A percentile compares a stretch with the other conserved stretches of the same genome.
phyloP scores from a whole-genome alignment of 2,329 filamentous ascomycete species.

The Colletotrichum ledebouriae region DNA sequence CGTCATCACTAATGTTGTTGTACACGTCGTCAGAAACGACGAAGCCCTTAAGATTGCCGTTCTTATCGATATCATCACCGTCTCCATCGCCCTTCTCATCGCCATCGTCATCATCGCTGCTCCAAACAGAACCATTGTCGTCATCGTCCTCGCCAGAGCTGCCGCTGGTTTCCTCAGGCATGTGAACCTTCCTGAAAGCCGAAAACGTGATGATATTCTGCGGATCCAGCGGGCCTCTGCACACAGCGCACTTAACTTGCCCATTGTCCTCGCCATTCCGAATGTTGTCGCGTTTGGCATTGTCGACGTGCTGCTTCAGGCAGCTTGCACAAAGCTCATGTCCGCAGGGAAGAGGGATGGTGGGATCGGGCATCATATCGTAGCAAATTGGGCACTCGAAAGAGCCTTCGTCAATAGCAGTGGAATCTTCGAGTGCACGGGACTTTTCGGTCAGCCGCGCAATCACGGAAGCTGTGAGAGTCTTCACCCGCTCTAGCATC shows the following conservation, averaged over 20 bases:
- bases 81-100: slow-evolving; percentile 50
- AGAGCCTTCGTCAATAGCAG: slow-evolving; percentile 52
- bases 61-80: slow-evolving; percentile 47
- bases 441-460: slow-evolving; percentile 66
- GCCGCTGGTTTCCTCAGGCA: slow-evolving; percentile 62
- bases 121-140: slow-evolving; percentile 51
- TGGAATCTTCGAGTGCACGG: slow-evolving; percentile 49
- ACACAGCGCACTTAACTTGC: slow-evolving; percentile 79
- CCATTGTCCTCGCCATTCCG: slow-evolving; percentile 70
- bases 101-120: slow-evolving; percentile 50
- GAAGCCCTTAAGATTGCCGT: slow-evolving; percentile 54
- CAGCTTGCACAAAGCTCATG: slow-evolving; percentile 85
- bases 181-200: slow-evolving; percentile 80
- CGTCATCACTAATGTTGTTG: slow-evolving; percentile 47
- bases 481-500: slow-evolving; percentile 73
- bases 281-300: slow-evolving; percentile 64
- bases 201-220: slow-evolving; percentile 80
- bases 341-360: slow-evolving; percentile 86
- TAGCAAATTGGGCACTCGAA: slow-evolving; percentile 89
- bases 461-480: slow-evolving; percentile 72
- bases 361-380: slow-evolving; percentile 79
- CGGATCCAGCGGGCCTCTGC: slow-evolving; percentile 75
- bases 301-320: slow-evolving; percentile 77
- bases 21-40: slow-evolving; percentile 66
- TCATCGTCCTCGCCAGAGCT: slow-evolving; percentile 50